Conservation (phyloP, 163 green algal genomes). For the Coccomyxa subellipsoidea region DNA sequence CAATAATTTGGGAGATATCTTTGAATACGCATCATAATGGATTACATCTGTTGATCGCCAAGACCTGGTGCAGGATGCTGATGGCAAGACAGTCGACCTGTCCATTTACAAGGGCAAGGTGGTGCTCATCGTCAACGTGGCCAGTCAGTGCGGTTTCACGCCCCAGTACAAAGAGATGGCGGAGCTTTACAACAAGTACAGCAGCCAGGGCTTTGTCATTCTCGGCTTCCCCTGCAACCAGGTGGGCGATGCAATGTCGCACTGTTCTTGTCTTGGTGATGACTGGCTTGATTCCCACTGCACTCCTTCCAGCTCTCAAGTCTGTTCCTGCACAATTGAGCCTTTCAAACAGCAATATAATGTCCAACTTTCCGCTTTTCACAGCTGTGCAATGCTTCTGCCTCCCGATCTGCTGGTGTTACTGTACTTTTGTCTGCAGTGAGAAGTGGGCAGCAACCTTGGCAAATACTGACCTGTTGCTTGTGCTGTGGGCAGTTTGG, state of each 20-base stretch:
- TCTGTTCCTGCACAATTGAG: not conserved
- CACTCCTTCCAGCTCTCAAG: too few species aligned
- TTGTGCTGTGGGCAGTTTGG: slow-evolving; percentile 1
- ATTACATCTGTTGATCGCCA: not conserved
- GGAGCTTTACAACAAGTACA: slow-evolving; percentile 38
- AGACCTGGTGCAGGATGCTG: slow-evolving; percentile 27
- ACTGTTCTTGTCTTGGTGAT: not conserved
- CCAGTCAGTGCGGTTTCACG: slow-evolving; percentile 41
- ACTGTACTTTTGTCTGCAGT: too few species aligned
- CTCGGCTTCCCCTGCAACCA: slow-evolving; percentile 39
- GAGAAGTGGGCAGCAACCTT: not conserved
- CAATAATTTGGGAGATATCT: not conserved
- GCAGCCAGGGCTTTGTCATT: slow-evolving; percentile 27
- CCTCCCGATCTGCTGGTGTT: too few species aligned
- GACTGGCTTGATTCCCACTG: too few species aligned
- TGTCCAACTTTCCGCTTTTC: too few species aligned
- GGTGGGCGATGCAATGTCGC: slow-evolving; percentile 11
- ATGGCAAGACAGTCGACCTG: slow-evolving; percentile 35
- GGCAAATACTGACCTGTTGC: not conserved
- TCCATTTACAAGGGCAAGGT: slow-evolving; percentile 46
- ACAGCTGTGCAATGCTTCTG: too few species aligned
- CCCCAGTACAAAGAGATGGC: slow-evolving; percentile 42
- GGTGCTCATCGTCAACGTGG: slow-evolving; percentile 38
- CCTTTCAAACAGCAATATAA: too few species aligned
- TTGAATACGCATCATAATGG: not conserved